A percentile compares a stretch with the other conserved stretches of the same genome.
Evolutionary conservation across 1,284 basidiomycete genomes (phyloP).

Genomic region (Mycena citricolor): DNA sequence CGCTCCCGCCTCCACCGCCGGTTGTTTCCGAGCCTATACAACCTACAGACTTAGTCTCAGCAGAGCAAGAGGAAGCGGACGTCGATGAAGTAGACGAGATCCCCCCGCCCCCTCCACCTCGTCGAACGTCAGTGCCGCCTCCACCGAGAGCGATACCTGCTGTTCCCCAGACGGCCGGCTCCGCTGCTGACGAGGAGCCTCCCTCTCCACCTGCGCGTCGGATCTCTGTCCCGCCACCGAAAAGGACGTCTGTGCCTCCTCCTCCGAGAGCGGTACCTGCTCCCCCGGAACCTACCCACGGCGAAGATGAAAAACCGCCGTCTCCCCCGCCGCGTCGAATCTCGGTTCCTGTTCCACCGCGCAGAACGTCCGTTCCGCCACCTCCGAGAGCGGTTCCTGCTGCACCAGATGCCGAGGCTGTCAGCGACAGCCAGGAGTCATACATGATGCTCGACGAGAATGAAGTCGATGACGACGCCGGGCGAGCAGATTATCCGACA

Average conservation of each 20-base stretch:
- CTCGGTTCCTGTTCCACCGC: not conserved
- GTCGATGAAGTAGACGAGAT: constrained; percentile 5
- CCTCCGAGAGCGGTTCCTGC: constrained; percentile 15
- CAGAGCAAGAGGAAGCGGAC: not conserved
- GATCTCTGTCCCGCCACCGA: not conserved
- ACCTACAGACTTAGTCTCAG: too few relatives aligned
- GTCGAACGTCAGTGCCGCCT: constrained; percentile 4
- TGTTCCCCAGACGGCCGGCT: too few relatives aligned
- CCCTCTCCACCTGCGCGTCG: constrained; percentile 1
- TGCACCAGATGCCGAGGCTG: constrained; percentile 10
- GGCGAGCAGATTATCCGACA: constrained; percentile 4
- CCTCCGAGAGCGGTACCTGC: too few relatives aligned
- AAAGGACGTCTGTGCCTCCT: too few relatives aligned
- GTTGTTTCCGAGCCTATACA: too few relatives aligned
- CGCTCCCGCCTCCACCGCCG: too few relatives aligned
- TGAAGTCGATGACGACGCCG: constrained; percentile 11
- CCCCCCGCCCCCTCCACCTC: not conserved
- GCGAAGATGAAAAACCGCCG: too few relatives aligned
- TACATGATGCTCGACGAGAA: too few relatives aligned
- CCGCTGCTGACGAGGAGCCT: constrained; percentile 10
- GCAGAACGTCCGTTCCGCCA: constrained; percentile 24
- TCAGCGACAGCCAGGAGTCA: constrained; percentile 9
- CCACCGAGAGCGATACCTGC: constrained; percentile 15
- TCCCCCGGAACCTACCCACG: too few relatives aligned
- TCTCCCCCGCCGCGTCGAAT: not conserved